A percentile compares a stretch with the other conserved stretches of the same genome.
Conservation (phyloP, 1,139 yeast genomes). For the Sugiyamaella novakii region DNA sequence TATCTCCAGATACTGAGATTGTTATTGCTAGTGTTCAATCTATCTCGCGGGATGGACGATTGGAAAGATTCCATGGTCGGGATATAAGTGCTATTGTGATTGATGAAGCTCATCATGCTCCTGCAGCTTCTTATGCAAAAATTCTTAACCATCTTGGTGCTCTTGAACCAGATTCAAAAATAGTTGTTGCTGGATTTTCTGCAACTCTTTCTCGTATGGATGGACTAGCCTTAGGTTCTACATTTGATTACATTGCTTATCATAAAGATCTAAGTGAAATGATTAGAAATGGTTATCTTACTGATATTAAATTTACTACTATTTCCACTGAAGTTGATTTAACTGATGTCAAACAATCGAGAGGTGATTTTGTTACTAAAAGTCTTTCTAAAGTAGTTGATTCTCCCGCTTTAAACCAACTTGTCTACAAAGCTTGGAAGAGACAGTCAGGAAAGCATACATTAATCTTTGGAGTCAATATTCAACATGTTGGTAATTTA, state of each 20-base stretch:
- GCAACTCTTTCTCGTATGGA: conserved; percentile 80
- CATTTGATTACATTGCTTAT: conserved; percentile 75
- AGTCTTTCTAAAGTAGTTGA: conserved; percentile 61
- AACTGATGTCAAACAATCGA: conserved; percentile 37
- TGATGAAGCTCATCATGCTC: conserved; percentile 95
- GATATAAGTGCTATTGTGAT: conserved; percentile 72
- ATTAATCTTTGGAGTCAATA: conserved; percentile 74
- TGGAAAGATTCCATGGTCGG: conserved; percentile 56
- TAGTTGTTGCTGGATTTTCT: conserved; percentile 78
- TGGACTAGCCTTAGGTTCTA: conserved; percentile 56
- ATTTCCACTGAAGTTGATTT: conserved; percentile 50
- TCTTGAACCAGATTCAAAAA: conserved; percentile 44
- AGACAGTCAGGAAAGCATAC: conserved; percentile 55
- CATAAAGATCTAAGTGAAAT: conserved; percentile 67
- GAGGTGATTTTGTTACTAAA: conserved; percentile 58
- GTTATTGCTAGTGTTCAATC: conserved; percentile 80
- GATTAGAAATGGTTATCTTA: conserved; percentile 69
- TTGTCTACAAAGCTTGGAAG: conserved; percentile 62
- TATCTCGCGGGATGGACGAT: conserved; percentile 51
- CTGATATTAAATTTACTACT: conserved; percentile 67
- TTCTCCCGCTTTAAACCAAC: conserved; percentile 53
- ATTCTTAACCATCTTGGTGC: conserved; percentile 63
- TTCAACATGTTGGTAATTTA: conserved; percentile 63
- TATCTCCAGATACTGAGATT: conserved; percentile 57
- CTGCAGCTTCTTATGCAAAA: conserved; percentile 65